These are phyloP conservation scores for Coemansia sp. DNA, from an alignment of 192 early-diverging fungal species.

Conservation along the genomic window DNA sequence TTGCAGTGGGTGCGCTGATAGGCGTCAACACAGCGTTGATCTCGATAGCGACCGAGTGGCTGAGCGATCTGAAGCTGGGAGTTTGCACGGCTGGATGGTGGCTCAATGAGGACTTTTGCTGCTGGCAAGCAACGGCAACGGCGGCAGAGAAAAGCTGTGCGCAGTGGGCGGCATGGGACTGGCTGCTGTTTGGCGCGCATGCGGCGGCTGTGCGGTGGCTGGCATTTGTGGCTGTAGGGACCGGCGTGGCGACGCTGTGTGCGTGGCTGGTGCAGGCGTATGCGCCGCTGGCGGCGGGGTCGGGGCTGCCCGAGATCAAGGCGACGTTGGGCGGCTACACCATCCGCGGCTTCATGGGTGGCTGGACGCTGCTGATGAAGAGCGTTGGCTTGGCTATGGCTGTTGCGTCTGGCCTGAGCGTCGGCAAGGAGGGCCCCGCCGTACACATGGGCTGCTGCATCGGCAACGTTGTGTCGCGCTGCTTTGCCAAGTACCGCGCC, in stretches of 20 bases:
- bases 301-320: constrained; percentile 92
- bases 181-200: constrained; percentile 50
- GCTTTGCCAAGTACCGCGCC: constrained; percentile 79
- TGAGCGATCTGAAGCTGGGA: constrained; percentile 84
- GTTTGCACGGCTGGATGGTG: constrained; percentile 84
- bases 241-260: constrained; percentile 68
- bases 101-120: constrained; percentile 91
- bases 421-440: constrained; percentile 95
- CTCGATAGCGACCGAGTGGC: constrained; percentile 87
- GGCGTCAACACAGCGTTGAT: constrained; percentile 86
- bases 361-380: constrained; percentile 84
- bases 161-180: constrained; percentile 74
- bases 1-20: constrained; percentile 73
- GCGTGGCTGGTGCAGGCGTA: constrained; percentile 73
- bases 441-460: constrained; percentile 91
- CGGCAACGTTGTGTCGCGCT: constrained; percentile 77
- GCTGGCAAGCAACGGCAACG: constrained; percentile 58
- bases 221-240: constrained; percentile 73
- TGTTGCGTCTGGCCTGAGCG: constrained; percentile 77
- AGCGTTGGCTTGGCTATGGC: constrained; percentile 72
- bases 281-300: constrained; percentile 91
- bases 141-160: constrained; percentile 50
- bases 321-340: constrained; percentile 85
- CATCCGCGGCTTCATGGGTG: constrained; percentile 91
- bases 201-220: constrained; percentile 71